phyloP scores from a whole-genome alignment of 768 basidiomycete genomes.

The Macrocybe gigantea region DNA sequence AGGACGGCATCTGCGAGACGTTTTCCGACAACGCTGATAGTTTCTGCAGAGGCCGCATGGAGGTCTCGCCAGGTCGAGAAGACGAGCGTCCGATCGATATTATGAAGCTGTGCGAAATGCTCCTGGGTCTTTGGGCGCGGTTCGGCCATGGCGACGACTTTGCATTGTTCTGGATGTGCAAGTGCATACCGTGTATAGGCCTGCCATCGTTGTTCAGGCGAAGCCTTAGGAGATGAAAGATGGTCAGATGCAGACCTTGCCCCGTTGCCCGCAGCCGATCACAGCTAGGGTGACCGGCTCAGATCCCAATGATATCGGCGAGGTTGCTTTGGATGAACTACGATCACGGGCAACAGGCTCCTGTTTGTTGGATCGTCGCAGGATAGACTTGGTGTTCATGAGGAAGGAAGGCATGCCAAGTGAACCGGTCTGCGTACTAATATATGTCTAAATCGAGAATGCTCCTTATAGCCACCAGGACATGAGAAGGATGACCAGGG shows the following conservation, averaged over 20 bases:
- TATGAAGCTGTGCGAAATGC: slow-evolving; percentile 49
- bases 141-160: slow-evolving; percentile 81
- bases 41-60: slow-evolving; percentile 59
- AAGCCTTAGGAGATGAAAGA: background rate
- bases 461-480: too few relatives aligned
- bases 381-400: slow-evolving; percentile 27
- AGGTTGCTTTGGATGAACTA: background rate
- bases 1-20: slow-evolving; percentile 80
- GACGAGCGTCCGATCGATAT: slow-evolving; percentile 61
- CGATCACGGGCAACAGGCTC: slow-evolving; percentile 9
- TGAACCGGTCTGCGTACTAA: too few relatives aligned
- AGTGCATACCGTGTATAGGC: slow-evolving; percentile 62
- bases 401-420: slow-evolving; percentile 7
- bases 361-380: slow-evolving; percentile 23
- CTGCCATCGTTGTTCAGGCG: slow-evolving; percentile 23
- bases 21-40: slow-evolving; percentile 54
- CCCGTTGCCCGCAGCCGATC: slow-evolving; percentile 81
- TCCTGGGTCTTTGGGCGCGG: slow-evolving; percentile 64
- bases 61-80: slow-evolving; percentile 73
- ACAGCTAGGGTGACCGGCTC: slow-evolving; percentile 65
- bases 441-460: too few relatives aligned
- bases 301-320: background rate
- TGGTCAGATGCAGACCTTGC: slow-evolving; percentile 40
- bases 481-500: too few relatives aligned
- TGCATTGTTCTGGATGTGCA: slow-evolving; percentile 54